phyloP scores from a whole-genome alignment of 306 rosid genomes.

The Citrullus amarus region DNA sequence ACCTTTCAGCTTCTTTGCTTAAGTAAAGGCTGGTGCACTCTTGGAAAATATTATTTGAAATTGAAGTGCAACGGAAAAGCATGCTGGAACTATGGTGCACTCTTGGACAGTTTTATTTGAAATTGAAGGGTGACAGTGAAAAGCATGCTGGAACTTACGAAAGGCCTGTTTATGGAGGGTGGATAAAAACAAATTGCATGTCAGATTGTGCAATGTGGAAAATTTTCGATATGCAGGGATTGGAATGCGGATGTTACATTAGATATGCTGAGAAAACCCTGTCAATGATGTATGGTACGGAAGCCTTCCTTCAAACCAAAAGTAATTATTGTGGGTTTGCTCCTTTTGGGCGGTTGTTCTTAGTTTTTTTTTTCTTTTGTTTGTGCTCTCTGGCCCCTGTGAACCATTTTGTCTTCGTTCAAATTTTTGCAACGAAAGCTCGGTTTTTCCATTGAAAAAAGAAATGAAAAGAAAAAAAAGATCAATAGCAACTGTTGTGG shows the following conservation, averaged over 20 bases:
- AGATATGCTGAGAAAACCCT: background rate
- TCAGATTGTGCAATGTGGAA: background rate
- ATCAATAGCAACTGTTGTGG: background rate
- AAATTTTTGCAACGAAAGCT: background rate
- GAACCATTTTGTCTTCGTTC: background rate
- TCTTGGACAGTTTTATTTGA: background rate
- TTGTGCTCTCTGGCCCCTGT: background rate
- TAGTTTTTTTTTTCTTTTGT: background rate
- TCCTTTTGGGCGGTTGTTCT: background rate
- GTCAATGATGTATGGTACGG: background rate
- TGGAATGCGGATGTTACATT: background rate
- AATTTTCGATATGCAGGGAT: background rate
- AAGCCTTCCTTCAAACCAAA: background rate
- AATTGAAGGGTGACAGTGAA: background rate
- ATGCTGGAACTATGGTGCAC: too few species aligned
- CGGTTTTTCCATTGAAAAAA: background rate
- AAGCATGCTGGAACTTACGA: background rate
- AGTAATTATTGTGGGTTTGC: background rate
- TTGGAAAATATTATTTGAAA: background rate
- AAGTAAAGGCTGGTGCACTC: background rate
- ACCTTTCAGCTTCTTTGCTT: background rate
- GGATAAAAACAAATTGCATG: background rate
- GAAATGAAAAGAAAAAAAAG: too few species aligned
- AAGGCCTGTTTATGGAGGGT: background rate
- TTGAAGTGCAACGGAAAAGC: background rate